A percentile compares a stretch with the other conserved stretches of the same genome.
Evolutionary conservation across 129 eudicot species (phyloP).

Genomic region (Flaveria brownii): DNA sequence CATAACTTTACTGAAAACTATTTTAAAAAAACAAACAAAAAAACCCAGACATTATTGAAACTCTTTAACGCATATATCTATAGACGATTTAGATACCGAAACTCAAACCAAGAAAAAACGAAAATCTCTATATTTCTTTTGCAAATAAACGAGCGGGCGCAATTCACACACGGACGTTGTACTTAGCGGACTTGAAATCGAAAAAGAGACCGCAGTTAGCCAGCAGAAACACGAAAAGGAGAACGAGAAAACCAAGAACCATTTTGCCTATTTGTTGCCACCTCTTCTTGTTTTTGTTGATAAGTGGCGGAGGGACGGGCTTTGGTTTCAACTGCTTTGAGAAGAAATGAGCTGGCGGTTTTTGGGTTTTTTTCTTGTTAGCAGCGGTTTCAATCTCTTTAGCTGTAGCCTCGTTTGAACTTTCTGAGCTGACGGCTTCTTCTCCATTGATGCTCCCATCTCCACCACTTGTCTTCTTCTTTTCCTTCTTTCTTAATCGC

Average conservation of each 20-base stretch:
- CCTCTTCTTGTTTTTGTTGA: constrained; percentile 57
- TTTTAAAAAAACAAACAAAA: constrained; percentile 4
- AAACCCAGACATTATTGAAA: constrained; percentile 32
- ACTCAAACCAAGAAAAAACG: constrained; percentile 1
- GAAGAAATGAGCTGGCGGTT: constrained; percentile 28
- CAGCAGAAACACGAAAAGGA: constrained; percentile 42
- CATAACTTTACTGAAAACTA: constrained; percentile 29
- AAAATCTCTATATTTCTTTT: constrained; percentile 27
- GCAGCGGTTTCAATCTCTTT: constrained; percentile 37
- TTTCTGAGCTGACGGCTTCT: constrained; percentile 31
- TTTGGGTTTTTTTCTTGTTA: constrained; percentile 34
- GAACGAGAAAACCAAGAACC: not conserved
- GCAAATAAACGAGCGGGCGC: constrained; percentile 12
- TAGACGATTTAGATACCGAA: constrained; percentile 23
- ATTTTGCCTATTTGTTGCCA: constrained; percentile 48
- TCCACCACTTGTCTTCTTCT: constrained; percentile 42
- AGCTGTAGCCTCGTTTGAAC: constrained; percentile 23
- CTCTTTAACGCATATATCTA: constrained; percentile 38
- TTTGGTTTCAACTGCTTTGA: constrained; percentile 58
- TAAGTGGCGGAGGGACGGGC: constrained; percentile 71
- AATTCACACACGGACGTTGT: constrained; percentile 13
- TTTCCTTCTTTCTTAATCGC: constrained; percentile 81
- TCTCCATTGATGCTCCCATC: constrained; percentile 39
- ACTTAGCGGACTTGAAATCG: constrained; percentile 29
- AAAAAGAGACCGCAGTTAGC: constrained; percentile 39